Evolutionary conservation across 768 basidiomycete genomes (phyloP), one percentile per base, ranked within the genome.

Genomic region (Agrocybe praecox): DNA sequence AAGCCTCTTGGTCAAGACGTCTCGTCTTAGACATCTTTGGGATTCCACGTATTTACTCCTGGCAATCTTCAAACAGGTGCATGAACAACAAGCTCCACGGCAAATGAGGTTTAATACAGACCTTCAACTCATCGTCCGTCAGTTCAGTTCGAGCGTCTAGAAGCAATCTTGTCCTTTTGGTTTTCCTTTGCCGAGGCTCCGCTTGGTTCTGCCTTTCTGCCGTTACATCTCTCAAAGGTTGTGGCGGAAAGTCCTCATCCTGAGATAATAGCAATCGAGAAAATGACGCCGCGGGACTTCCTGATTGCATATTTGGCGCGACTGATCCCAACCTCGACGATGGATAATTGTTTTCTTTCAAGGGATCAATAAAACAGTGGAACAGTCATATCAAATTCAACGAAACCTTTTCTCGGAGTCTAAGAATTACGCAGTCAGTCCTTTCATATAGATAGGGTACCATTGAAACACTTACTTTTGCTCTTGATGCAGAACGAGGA

Each of bases 51-150:
- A 94, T 58, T 86, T 77, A 33, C 82, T 75, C 24, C 92, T 81
- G 22, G 88, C 84, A 56, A 76, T 70, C 88, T 40, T 40, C 12
- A n/a, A 14, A 40, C 14, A 14, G 29, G 18, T 9, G 44, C 42
- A 22, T 33, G 9, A 46, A 17, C 46, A 49, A 57, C 12, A 33
- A 50, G 29, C 40, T 26, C 18, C 18, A 26, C 23, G 19, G 48
- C 46, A 46, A 24, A 44, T 46, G 33, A 18, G 43, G 40, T 21
- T 34, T 2, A 36, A 49, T 23, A 23, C 67, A 58, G 55, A 85
- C 92, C 76, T 87, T 89, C 44, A 94, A 75, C 71, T 94, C 90
- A 3, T 90, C 87, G 56, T 93, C 90, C 5, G 91, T 90, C 34
- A 94, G 72, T 66, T 94, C 92, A 6, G 86, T 94, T 57, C 90